Evolutionary conservation across 768 basidiomycete species (phyloP).

Genomic region (Leucocoprinus birnbaumii): DNA sequence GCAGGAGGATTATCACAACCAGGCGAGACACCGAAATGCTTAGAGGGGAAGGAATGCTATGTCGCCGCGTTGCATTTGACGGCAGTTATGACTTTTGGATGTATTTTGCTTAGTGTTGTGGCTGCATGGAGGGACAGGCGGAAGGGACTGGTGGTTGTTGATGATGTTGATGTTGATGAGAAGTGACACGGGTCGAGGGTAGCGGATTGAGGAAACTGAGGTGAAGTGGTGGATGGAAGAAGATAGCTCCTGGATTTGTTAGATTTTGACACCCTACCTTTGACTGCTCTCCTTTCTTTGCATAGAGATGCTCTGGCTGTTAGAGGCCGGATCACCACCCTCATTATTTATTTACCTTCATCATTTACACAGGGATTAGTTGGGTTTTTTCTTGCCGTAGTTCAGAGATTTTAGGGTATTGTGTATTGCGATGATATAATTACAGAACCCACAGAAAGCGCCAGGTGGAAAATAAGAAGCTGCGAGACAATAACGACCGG

Average conservation of each 20-base stretch:
- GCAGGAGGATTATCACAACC: not conserved
- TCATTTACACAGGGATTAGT: too few relatives aligned
- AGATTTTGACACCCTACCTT: too few relatives aligned
- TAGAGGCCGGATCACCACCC: too few relatives aligned
- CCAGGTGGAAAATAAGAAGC: not conserved
- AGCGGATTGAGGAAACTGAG: too few relatives aligned
- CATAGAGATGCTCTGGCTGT: too few relatives aligned
- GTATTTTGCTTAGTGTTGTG: slow-evolving; percentile 46
- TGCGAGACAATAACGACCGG: not conserved
- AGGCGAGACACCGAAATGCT: slow-evolving; percentile 40
- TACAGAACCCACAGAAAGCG: slow-evolving; percentile 1
- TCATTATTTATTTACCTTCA: too few relatives aligned
- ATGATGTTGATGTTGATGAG: too few relatives aligned
- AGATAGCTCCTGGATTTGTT: too few relatives aligned
- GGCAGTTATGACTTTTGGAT: slow-evolving; percentile 40
- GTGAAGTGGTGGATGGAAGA: too few relatives aligned
- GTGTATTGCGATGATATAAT: slow-evolving; percentile 8
- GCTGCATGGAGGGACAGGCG: slow-evolving; percentile 46
- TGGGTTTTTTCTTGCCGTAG: too few relatives aligned
- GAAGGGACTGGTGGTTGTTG: slow-evolving; percentile 20
- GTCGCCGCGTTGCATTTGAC: slow-evolving; percentile 53
- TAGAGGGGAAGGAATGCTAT: slow-evolving; percentile 60
- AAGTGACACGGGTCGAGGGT: too few relatives aligned
- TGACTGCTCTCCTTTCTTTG: too few relatives aligned
- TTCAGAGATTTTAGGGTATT: not conserved